Evolutionary conservation across 1,139 yeast species (phyloP), one percentile per base, ranked within the genome.

Genomic region (Candida tetrigidarum): DNA sequence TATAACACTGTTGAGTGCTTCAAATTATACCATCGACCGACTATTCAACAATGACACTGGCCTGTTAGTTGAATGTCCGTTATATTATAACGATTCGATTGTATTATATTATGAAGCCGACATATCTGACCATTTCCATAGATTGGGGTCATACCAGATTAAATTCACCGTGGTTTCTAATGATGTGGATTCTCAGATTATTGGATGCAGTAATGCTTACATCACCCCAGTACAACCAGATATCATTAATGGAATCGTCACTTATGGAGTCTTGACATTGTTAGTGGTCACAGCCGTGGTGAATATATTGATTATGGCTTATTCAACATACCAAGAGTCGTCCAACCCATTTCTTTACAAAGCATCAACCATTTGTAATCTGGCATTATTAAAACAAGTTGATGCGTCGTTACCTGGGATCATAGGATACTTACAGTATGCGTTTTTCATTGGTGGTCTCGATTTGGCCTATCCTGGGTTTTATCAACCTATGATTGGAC

Each of bases 321-420:
- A 69, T 49, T 81, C 86, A 39, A 81, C 85, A 1, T 78, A 83
- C 67, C 84, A 83, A 50, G 88, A 84, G 53, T 76, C 88, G 1
- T 64, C 74, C 8, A 80, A 83, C 51, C 81, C 84, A 2, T 81
- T 80, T 50, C 59, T 82, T 30, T 74, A 79, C 60, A 68, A 71
- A 27, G 84, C 86, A 5, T 81, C 87, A 7, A 77, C 82, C 25
- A 80, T 83, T 44, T 82, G 86, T 57, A 83, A 83, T 56, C 78
- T 71, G 25, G 73, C 82, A 16, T 69, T 84, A 29, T 63, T 83
- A 40, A 71, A 76, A 39, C 83, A 83, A 45, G 59, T 81, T 46
- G 84, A 82, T 39, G 86, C 89, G 1, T 74, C 80, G 6, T 69
- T 74, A 10, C 67, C 73, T 4, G 78, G 80, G 32, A 71, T 78